Base-by-base conservation (phyloP, 2,329 filamentous ascomycete genomes). In the Aspergillus glaucus region DNA sequence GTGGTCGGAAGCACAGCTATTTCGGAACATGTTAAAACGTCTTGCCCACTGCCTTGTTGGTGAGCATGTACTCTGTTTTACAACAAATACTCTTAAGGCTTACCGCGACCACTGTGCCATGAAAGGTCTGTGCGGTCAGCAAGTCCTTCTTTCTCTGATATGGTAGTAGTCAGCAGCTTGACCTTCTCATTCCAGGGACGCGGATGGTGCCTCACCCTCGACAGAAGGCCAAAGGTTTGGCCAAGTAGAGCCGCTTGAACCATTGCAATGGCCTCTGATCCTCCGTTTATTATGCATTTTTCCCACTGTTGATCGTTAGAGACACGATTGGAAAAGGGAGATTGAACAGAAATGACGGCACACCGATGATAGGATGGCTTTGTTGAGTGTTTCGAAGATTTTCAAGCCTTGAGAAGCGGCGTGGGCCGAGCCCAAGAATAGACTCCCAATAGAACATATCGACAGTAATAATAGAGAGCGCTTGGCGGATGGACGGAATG, bases 171-270 rank as follows among this genome's bases (percentile, higher is more conserved):
- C 21, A 21, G 21, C 21, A 21, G 21, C 21, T 21, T 21, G 21
- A 21, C 21, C 4, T 21, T 21, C 21, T 21, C 21, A 21, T 21
- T 21, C 21, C 3, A 21, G 21, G 21, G 21, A 21, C 21, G 21
- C 4, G 4, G 21, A 21, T 21, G 21, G 21, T 21, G 21, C 21
- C 21, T 2, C 21, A 21, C 21, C 21, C 56, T 57, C 12, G 59
- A 60, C 3, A 65, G 56, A 14, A 64, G 43, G 1, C 55, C 62
- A 48, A 63, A 65, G 2, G 59, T 63, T 49, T 64, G 62, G 9
- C 61, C 62, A 17, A 65, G 59, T 4, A 65, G 50, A 14, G 60
- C 55, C 14, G 61, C 60, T 40, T 64, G 62, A 3, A 57, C 55
- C 46, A 64, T 59, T 5, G 57, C 54, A 7, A 59, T 44, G 12